Evolutionary conservation across 345 rosid species (phyloP).

Genomic region (Microthlaspi erraticum): DNA sequence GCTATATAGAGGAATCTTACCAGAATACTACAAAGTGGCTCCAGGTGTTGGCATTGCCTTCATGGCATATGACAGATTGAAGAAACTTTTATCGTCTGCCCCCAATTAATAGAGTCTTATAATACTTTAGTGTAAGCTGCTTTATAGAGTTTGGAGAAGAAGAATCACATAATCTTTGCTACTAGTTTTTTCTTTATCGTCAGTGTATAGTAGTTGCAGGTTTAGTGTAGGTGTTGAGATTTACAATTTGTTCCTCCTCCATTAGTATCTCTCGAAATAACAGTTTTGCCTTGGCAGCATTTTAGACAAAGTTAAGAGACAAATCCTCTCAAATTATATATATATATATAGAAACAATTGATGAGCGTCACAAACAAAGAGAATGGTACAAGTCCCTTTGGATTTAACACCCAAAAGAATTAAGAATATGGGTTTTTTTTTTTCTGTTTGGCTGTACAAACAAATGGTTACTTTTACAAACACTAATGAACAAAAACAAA

Average conservation of each 20-base stretch:
- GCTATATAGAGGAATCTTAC: conserved; percentile 86
- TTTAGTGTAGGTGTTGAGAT: conserved; percentile 32
- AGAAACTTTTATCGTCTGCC: conserved; percentile 49
- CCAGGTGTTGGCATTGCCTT: conserved; percentile 94
- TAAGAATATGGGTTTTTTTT: conserved; percentile 30
- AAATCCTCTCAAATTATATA: not conserved
- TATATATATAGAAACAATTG: conserved; percentile 30
- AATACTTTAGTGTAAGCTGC: conserved; percentile 29
- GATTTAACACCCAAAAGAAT: conserved; percentile 56
- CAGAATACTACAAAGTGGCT: conserved; percentile 94
- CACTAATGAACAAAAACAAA: conserved; percentile 8
- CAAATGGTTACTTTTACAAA: conserved; percentile 36
- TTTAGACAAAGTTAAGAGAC: not conserved
- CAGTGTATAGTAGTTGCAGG: conserved; percentile 39
- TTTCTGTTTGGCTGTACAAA: conserved; percentile 63
- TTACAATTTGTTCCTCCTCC: conserved; percentile 27
- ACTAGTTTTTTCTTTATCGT: conserved; percentile 1
- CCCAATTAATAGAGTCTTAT: conserved; percentile 26
- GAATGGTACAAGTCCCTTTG: conserved; percentile 25
- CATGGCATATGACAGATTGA: conserved; percentile 85
- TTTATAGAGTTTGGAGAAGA: conserved; percentile 33
- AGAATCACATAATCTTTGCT: conserved; percentile 3
- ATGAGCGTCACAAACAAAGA: conserved; percentile 37
- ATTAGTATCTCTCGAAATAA: conserved; percentile 23
- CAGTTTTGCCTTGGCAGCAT: conserved; percentile 35